phyloP scores from a whole-genome alignment of 2,329 filamentous ascomycete species.

The Fusarium beomiforme region DNA sequence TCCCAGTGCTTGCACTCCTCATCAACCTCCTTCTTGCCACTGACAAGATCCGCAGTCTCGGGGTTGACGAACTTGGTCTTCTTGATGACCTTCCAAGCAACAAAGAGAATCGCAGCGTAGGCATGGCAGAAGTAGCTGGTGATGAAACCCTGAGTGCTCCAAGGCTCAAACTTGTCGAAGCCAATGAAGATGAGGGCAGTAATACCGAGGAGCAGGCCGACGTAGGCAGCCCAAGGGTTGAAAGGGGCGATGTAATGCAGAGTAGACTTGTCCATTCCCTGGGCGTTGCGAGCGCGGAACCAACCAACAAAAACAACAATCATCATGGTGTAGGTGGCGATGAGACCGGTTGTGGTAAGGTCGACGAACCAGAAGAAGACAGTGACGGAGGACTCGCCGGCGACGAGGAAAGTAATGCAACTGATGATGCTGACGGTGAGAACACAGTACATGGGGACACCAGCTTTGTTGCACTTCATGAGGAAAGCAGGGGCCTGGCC shows the following conservation, averaged over 20 bases:
- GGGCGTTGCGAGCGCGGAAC: slow-evolving; percentile 60
- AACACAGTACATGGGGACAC: slow-evolving; percentile 68
- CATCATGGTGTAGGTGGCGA: slow-evolving; percentile 65
- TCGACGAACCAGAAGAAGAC: slow-evolving; percentile 65
- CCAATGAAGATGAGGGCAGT: slow-evolving; percentile 65
- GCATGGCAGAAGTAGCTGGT: slow-evolving; percentile 64
- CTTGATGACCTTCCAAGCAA: slow-evolving; percentile 50
- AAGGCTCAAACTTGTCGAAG: slow-evolving; percentile 65
- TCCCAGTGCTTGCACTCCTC: slow-evolving; percentile 59
- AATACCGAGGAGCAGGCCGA: slow-evolving; percentile 57
- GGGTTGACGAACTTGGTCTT: slow-evolving; percentile 58
- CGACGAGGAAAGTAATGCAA: slow-evolving; percentile 61
- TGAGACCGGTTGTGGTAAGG: slow-evolving; percentile 63
- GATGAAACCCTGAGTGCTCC: slow-evolving; percentile 58
- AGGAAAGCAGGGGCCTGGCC: slow-evolving; percentile 61
- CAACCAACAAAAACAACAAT: slow-evolving; percentile 55
- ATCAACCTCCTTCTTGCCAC: slow-evolving; percentile 73
- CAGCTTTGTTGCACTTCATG: slow-evolving; percentile 65
- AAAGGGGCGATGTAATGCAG: slow-evolving; percentile 62
- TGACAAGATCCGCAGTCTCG: slow-evolving; percentile 44
- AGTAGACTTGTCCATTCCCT: slow-evolving; percentile 56
- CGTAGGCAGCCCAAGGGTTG: slow-evolving; percentile 63
- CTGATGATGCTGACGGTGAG: slow-evolving; percentile 57
- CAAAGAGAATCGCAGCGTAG: slow-evolving; percentile 65
- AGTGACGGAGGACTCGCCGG: slow-evolving; percentile 56